Evolutionary conservation across 345 rosid genomes (phyloP), one percentile per base, ranked within the genome.

Genomic region (Hibiscus mutabilis): DNA sequence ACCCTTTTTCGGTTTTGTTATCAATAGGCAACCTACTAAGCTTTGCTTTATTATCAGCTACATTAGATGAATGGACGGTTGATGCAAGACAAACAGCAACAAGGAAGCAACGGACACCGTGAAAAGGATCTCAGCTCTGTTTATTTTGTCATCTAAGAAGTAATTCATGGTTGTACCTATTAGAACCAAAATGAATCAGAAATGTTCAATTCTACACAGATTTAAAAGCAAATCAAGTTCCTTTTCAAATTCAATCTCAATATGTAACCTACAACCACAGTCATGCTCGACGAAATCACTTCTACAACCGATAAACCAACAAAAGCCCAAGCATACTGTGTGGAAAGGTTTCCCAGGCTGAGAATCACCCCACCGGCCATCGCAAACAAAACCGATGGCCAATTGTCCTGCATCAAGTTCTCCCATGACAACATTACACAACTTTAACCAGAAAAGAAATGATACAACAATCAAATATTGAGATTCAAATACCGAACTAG

Each of bases 1-100:
- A 79, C 82, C 51, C 77, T 14, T 66, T 46, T 3, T 19, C 71
- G 56, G 24, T 18, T 49, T 60, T 75, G 24, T 75, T 71, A 70
- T 74, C 80, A 71, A 61, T 65, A 13, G 80, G 70, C 56, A 76
- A 79, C 49, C 66, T 73, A 49, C 68, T 74, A 66, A 91, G 88
- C 79, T 93, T 93, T 56, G 75, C 80, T 80, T 70, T 82, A 68
- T 89, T 84, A 74, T 93, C 97, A 59, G 87, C 86, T 47, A 87
- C 89, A 79, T 91, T 93, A 58, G 96, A 91, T 46, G 83, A 60
- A 73, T 93, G 96, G 69, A 93, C 92, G 70, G 83, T 86, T 37
- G 97, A 91, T 29, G 88, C 98, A 16, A 93, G 87, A 80, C 92
- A 89, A 74, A 87, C 91, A 4, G 94, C 97, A 27, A 91, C 79